Evolutionary conservation across 2,329 filamentous ascomycete genomes (phyloP).

Genomic region (Colletotrichum costaricense): DNA sequence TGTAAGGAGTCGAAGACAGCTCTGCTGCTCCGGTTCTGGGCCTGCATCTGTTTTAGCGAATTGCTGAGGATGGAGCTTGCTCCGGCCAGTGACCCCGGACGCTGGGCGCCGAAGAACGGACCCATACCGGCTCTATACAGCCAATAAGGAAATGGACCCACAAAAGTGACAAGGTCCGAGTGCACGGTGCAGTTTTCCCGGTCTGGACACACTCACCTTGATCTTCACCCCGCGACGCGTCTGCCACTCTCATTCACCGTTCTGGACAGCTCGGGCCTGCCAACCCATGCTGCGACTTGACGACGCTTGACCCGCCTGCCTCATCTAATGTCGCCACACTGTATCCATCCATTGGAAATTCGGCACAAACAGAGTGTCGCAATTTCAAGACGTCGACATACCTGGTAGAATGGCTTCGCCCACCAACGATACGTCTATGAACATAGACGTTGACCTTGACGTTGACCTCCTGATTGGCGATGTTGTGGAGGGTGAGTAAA

Average conservation of each 20-base stretch:
- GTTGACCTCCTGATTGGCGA: slow-evolving; percentile 50
- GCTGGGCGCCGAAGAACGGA: slow-evolving; percentile 11
- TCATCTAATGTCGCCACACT: not conserved
- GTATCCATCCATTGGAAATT: not conserved
- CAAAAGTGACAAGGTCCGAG: not conserved
- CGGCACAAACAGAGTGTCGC: not conserved
- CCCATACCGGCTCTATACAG: not conserved
- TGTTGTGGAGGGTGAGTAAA: slow-evolving; percentile 43
- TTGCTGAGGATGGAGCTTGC: not conserved
- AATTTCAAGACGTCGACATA: not conserved
- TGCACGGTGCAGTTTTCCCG: slow-evolving; percentile 15
- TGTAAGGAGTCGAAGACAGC: not conserved
- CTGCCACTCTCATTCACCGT: not conserved
- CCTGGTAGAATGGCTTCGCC: slow-evolving; percentile 11
- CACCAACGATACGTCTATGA: slow-evolving; percentile 36
- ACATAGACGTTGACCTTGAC: slow-evolving; percentile 42
- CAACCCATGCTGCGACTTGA: not conserved
- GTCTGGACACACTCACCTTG: slow-evolving; percentile 27
- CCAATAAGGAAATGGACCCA: not conserved
- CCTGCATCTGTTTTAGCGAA: not conserved
- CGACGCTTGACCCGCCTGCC: not conserved
- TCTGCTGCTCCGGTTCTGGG: not conserved
- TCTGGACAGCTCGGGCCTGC: not conserved
- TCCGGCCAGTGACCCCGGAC: slow-evolving; percentile 1
- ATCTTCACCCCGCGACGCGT: slow-evolving; percentile 27